A percentile compares a stretch with the other conserved stretches of the same genome.
Conservation (phyloP, 305 asterid species). For the Salvia sclarea region DNA sequence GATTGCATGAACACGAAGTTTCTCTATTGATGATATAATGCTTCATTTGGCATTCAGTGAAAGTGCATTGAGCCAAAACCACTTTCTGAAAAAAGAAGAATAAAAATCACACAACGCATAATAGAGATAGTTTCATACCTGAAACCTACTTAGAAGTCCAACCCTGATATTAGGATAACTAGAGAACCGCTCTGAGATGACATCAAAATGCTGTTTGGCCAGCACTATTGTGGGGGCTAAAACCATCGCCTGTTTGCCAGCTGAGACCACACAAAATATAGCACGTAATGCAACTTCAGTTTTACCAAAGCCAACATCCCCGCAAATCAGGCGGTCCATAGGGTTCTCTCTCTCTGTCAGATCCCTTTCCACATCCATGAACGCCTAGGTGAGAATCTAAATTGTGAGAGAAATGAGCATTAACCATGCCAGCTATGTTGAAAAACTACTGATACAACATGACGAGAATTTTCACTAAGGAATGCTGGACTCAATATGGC, state of each 20-base stretch:
- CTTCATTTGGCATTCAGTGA: too few species aligned
- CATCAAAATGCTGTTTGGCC: constrained; percentile 94
- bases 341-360: constrained; percentile 91
- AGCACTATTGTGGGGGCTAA: constrained; percentile 93
- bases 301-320: constrained; percentile 98
- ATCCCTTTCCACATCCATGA: constrained; percentile 89
- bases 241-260: constrained; percentile 95
- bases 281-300: constrained; percentile 98
- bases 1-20: background rate
- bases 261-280: constrained; percentile 83
- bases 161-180: constrained; percentile 59
- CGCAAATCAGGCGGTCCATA: constrained; percentile 94
- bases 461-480: constrained; percentile 25
- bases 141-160: constrained; percentile 95
- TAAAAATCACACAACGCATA: constrained; percentile 13
- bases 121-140: constrained; percentile 55
- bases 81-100: background rate
- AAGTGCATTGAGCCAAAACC: background rate
- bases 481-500: constrained; percentile 17
- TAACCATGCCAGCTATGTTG: constrained; percentile 33
- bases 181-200: constrained; percentile 81
- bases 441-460: constrained; percentile 18
- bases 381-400: constrained; percentile 68
- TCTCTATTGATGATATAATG: background rate
- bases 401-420: constrained; percentile 46